Base-by-base conservation (phyloP, 345 rosid genomes). In the Boechera divaricarpa region DNA sequence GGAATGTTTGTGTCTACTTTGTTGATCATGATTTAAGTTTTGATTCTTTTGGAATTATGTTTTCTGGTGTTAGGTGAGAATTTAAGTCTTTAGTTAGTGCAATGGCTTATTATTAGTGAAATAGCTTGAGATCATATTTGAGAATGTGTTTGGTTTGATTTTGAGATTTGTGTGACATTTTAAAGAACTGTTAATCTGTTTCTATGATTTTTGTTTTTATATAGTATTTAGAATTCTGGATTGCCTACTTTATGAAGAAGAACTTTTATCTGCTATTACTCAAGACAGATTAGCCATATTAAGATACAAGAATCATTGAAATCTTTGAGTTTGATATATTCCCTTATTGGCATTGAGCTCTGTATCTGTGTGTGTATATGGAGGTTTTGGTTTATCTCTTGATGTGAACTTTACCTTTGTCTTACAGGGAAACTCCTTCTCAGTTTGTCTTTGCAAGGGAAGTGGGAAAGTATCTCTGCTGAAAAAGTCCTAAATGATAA, bases 361-460 rank as follows among this genome's bases (percentile, higher is more conserved):
- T 67, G 45, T 63, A 52, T 56, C 45, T 66, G 58, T 47, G 15
- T 65, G 12, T 58, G 44, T 57, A 4, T 42, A 45, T 57, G 58
- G 7, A 41, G 51, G n/a, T 42, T 12, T 49, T 58, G 29, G 10
- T 45, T 48, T 21, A 41, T 74, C 39, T 21, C 11, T 8, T 32
- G 36, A 59, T 66, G 26, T 74, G 13, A 69, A 49, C 26, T 57
- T 47, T 54, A 15, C 16, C 35, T 69, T 63, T 54, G 28, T 69
- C 49, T 24, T 29, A 13, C 77, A 92, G 98, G 97, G 48, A 90
- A 86, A 80, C 87, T 92, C 64, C 93, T 92, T 58, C 86, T 94
- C 10, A 69, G 85, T 11, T 35, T 89, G 36, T 90, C 90, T 65
- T 64, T 92, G 83, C 82, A 71, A 63, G 87, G 90, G 56, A 84